Percentiles rank a stretch among this genome's conserved stretches.
These are phyloP conservation scores for Suillus ampliporus DNA, from an alignment of 768 basidiomycete species.

Conservation along the genomic window DNA sequence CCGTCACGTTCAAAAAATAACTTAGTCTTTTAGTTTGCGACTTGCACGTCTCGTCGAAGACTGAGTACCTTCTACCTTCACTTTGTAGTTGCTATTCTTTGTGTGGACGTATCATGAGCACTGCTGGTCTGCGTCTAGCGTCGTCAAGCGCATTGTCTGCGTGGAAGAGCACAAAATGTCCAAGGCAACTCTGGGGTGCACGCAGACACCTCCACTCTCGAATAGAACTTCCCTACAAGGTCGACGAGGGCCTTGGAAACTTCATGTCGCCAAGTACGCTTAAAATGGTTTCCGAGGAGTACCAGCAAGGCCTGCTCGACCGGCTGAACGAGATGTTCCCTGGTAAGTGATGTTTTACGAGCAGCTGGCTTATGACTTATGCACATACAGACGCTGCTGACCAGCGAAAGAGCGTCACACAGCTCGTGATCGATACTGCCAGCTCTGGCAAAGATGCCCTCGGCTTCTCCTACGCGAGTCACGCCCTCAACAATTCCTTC, in stretches of 20 bases:
- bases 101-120: slow-evolving; percentile 25
- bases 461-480: slow-evolving; percentile 89
- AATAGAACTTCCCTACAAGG: slow-evolving; percentile 63
- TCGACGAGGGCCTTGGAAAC: slow-evolving; percentile 74
- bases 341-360: slow-evolving; percentile 52
- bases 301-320: slow-evolving; percentile 82
- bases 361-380: not conserved
- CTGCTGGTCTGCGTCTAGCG: slow-evolving; percentile 25
- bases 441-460: slow-evolving; percentile 60
- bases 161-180: slow-evolving; percentile 19
- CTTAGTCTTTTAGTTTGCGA: slow-evolving; percentile 11
- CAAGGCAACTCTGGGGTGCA: slow-evolving; percentile 22
- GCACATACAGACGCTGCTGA: slow-evolving; percentile 54
- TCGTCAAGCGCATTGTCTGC: slow-evolving; percentile 22
- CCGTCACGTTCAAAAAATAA: slow-evolving; percentile 18
- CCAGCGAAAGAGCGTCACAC: slow-evolving; percentile 62
- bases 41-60: slow-evolving; percentile 3
- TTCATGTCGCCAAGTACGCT: slow-evolving; percentile 82
- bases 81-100: not conserved
- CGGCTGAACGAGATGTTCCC: slow-evolving; percentile 76
- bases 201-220: slow-evolving; percentile 54
- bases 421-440: slow-evolving; percentile 76
- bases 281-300: slow-evolving; percentile 76
- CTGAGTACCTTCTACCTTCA: slow-evolving; percentile 1
- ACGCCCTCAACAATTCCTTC: slow-evolving; percentile 94